Conservation (phyloP, 345 rosid genomes). For the Melaleuca alternifolia region DNA sequence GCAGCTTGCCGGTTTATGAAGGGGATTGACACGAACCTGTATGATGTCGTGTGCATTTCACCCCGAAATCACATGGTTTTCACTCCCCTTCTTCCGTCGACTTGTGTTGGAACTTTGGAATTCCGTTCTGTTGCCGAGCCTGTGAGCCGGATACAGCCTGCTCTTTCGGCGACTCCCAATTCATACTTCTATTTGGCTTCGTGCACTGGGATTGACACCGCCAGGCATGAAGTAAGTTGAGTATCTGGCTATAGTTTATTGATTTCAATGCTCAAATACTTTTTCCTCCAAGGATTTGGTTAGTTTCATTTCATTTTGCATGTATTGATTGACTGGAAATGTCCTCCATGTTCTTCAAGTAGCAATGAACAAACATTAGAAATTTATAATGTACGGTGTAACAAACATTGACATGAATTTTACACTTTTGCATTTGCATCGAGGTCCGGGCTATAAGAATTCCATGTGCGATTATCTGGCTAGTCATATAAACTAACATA, state of each 20-base stretch:
- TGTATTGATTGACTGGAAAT: neutral
- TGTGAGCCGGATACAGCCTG: constrained; percentile 66
- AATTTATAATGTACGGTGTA: rapidly evolving
- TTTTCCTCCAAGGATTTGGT: neutral
- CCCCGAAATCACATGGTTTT: constrained; percentile 86
- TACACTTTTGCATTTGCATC: neutral
- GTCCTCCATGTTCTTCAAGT: neutral
- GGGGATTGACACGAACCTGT: constrained; percentile 42
- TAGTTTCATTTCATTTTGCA: neutral
- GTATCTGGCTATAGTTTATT: neutral
- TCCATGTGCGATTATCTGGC: rapidly evolving
- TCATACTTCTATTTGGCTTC: constrained; percentile 84
- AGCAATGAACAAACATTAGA: neutral
- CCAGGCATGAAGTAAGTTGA: constrained; percentile 56
- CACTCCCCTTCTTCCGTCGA: constrained; percentile 9
- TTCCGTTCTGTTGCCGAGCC: constrained; percentile 91
- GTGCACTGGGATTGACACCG: constrained; percentile 55
- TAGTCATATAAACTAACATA: neutral
- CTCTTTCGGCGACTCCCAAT: constrained; percentile 58
- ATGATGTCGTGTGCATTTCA: constrained; percentile 63
- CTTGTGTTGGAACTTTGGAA: constrained; percentile 71
- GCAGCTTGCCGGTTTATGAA: constrained; percentile 74
- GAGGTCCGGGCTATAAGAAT: neutral
- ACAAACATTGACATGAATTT: neutral
- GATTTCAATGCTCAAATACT: neutral